Percentiles rank a stretch among this genome's conserved stretches.
These are phyloP conservation scores for Colletotrichum higginsianum DNA, from an alignment of 2,329 filamentous ascomycete genomes.

Conservation along the genomic window DNA sequence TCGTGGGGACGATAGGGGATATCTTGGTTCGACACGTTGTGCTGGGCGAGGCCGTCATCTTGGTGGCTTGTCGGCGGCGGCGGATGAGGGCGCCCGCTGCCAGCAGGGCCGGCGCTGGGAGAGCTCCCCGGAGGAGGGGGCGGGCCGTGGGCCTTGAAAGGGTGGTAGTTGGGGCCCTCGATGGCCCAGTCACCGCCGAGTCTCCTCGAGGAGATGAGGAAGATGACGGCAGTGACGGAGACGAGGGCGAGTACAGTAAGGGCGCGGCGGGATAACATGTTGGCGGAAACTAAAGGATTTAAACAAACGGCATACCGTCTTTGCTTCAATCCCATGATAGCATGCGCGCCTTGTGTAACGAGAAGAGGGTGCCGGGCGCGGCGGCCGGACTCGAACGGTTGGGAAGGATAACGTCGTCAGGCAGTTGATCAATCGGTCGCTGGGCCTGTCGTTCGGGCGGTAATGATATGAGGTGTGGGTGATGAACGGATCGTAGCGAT, in stretches of 20 bases:
- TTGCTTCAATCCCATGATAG: constrained; percentile 37
- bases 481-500: background rate
- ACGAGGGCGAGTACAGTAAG: constrained; percentile 48
- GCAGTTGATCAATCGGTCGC: background rate
- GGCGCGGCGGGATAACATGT: constrained; percentile 50
- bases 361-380: background rate
- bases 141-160: constrained; percentile 30
- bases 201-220: constrained; percentile 53
- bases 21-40: constrained; percentile 30
- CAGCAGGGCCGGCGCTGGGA: constrained; percentile 40
- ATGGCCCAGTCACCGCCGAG: constrained; percentile 50
- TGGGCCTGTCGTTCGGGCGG: background rate
- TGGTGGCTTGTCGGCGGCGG: constrained; percentile 13
- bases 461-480: background rate
- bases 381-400: background rate
- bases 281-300: constrained; percentile 34
- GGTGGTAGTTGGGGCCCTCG: constrained; percentile 49
- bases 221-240: constrained; percentile 48
- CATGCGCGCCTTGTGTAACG: background rate
- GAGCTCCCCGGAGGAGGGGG: constrained; percentile 16
- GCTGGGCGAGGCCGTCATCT: constrained; percentile 25
- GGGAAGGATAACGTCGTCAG: background rate
- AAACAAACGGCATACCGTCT: constrained; percentile 34
- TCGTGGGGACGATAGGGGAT: constrained; percentile 45
- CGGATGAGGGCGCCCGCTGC: constrained; percentile 1